phyloP scores from a whole-genome alignment of 2,329 filamentous ascomycete genomes.

The Zelopaecilomyces penicillatus region DNA sequence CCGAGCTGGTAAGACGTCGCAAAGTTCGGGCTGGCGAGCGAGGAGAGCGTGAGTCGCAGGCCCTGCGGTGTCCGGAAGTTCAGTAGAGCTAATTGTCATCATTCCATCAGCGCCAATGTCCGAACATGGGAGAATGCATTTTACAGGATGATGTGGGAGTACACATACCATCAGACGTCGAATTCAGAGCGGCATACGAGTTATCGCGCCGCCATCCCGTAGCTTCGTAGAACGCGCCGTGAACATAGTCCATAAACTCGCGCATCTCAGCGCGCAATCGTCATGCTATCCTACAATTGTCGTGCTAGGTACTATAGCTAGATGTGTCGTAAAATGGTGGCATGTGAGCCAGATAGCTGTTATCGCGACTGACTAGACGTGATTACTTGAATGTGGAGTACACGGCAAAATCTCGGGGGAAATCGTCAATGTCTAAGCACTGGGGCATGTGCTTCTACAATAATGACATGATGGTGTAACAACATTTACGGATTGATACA shows the following conservation, averaged over 20 bases:
- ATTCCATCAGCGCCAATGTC: background rate
- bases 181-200: conserved; percentile 79
- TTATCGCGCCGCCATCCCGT: conserved; percentile 89
- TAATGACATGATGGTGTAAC: too few relatives aligned
- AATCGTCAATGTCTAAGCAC: too few relatives aligned
- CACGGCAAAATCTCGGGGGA: too few relatives aligned
- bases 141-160: background rate
- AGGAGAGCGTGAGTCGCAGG: conserved; percentile 78
- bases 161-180: conserved; percentile 64
- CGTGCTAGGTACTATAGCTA: too few relatives aligned
- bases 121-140: too few relatives aligned
- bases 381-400: too few relatives aligned
- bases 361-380: too few relatives aligned
- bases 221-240: conserved; percentile 78
- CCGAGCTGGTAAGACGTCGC: conserved; percentile 90
- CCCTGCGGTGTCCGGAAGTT: conserved; percentile 83
- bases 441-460: too few relatives aligned
- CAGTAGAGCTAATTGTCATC: conserved; percentile 55
- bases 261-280: conserved; percentile 53
- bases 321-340: too few relatives aligned
- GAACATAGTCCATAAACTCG: conserved; percentile 96
- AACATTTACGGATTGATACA: too few relatives aligned
- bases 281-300: conserved; percentile 17
- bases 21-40: conserved; percentile 85
- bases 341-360: too few relatives aligned